Evolutionary conservation across 192 early-diverging fungal genomes (phyloP).

Genomic region (Mortierella antarctica): DNA sequence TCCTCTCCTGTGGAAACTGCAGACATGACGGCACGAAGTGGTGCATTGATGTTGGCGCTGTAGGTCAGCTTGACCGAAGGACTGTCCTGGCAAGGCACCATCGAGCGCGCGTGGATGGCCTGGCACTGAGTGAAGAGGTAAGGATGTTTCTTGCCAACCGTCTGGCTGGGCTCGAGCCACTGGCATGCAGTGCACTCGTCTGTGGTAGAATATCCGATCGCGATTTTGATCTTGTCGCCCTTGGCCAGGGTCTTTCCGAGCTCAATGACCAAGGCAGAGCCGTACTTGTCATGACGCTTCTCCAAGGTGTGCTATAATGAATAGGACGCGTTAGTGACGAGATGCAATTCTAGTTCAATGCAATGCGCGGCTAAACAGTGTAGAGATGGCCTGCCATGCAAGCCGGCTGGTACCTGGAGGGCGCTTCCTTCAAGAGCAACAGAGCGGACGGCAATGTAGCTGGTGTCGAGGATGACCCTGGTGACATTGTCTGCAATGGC

Average conservation of each 20-base stretch:
- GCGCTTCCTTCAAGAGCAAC: constrained; percentile 39
- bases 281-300: constrained; percentile 72
- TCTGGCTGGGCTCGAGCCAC: constrained; percentile 93
- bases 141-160: constrained; percentile 91
- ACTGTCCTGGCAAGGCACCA: constrained; percentile 92
- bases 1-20: constrained; percentile 79
- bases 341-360: background rate
- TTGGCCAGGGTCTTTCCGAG: constrained; percentile 59
- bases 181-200: constrained; percentile 88
- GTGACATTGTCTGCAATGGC: constrained; percentile 65
- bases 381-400: no score
- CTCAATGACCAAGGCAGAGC: constrained; percentile 76
- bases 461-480: constrained; percentile 78
- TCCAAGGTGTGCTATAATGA: constrained; percentile 59
- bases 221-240: constrained; percentile 65
- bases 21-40: constrained; percentile 93
- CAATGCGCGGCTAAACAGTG: no score
- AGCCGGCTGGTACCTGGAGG: constrained; percentile 29
- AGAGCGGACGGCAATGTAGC: constrained; percentile 64
- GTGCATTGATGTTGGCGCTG: constrained; percentile 83
- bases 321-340: background rate
- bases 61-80: constrained; percentile 91
- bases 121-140: constrained; percentile 99
- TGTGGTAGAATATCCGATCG: constrained; percentile 83
- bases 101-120: constrained; percentile 91